Conservation (phyloP, 1,139 yeast genomes). For the Suhomyces choctaworum region DNA sequence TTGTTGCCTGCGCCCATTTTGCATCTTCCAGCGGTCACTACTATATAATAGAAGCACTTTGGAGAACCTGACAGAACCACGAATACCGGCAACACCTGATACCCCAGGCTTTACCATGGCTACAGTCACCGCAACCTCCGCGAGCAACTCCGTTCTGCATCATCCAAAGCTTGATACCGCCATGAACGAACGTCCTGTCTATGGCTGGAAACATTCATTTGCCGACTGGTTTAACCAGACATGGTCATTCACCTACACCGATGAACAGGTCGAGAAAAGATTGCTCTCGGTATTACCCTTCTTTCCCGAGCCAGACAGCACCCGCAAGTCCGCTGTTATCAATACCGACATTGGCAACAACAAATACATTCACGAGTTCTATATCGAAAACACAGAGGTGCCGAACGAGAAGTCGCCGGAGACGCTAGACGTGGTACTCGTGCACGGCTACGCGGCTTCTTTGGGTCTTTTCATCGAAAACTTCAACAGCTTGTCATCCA, state of each 20-base stretch:
- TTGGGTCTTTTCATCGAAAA: slow-evolving; percentile 46
- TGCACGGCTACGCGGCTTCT: slow-evolving; percentile 52
- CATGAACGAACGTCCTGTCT: slow-evolving; percentile 8
- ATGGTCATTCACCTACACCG: slow-evolving; percentile 22
- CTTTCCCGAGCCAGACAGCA: slow-evolving; percentile 55
- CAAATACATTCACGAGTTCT: slow-evolving; percentile 57
- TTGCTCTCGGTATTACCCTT: slow-evolving; percentile 55
- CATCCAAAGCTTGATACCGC: too few species aligned
- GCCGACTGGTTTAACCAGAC: slow-evolving; percentile 42
- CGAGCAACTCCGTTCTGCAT: too few species aligned
- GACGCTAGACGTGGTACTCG: slow-evolving; percentile 36
- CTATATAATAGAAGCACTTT: not conserved
- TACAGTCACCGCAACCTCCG: too few species aligned
- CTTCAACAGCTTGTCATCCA: slow-evolving; percentile 37
- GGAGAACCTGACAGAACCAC: not conserved
- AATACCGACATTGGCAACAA: slow-evolving; percentile 37
- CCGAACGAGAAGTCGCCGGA: slow-evolving; percentile 12
- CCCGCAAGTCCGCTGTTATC: slow-evolving; percentile 46
- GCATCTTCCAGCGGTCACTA: too few species aligned
- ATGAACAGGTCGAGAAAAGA: slow-evolving; percentile 32
- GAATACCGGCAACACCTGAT: too few species aligned
- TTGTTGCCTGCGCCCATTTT: too few species aligned
- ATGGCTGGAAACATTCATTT: slow-evolving; percentile 34
- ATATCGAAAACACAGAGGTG: slow-evolving; percentile 36
- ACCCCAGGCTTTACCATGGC: too few species aligned